Conservation (phyloP, 495 filamentous ascomycete species). For the Penicillium turbatum region DNA sequence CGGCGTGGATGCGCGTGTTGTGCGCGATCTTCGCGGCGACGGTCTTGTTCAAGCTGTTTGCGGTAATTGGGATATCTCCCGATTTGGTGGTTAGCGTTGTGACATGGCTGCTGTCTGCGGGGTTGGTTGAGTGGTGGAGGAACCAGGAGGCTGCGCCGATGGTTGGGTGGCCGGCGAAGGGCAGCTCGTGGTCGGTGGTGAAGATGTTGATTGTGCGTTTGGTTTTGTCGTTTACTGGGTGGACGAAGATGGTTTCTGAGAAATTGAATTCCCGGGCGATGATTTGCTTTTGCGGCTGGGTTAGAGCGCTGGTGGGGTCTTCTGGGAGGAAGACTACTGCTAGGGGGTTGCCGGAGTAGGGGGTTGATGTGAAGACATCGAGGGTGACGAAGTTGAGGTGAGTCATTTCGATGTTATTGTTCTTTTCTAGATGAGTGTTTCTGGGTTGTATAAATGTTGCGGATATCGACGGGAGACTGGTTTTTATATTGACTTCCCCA, state of each 20-base stretch:
- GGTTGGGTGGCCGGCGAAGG: slow-evolving; percentile 76
- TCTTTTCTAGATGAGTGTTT: neutral
- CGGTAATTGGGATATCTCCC: slow-evolving; percentile 50
- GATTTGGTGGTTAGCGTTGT: slow-evolving; percentile 56
- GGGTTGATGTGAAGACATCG: slow-evolving; percentile 43
- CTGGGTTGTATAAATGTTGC: neutral
- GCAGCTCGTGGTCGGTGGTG: slow-evolving; percentile 55
- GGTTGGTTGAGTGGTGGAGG: slow-evolving; percentile 32
- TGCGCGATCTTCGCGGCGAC: slow-evolving; percentile 60
- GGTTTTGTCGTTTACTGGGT: slow-evolving; percentile 27
- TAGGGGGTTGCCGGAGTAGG: slow-evolving; percentile 39
- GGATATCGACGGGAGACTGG: neutral
- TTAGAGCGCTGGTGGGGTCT: slow-evolving; percentile 18
- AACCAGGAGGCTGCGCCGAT: slow-evolving; percentile 63
- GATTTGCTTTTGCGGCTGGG: slow-evolving; percentile 40
- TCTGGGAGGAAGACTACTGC: slow-evolving; percentile 41
- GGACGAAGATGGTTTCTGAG: slow-evolving; percentile 78
- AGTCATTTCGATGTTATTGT: slow-evolving; percentile 26
- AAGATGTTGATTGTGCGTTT: slow-evolving; percentile 66
- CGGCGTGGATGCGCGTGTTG: slow-evolving; percentile 57
- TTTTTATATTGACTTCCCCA: slow-evolving; percentile 4
- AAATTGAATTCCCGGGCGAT: slow-evolving; percentile 80
- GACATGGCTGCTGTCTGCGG: slow-evolving; percentile 25
- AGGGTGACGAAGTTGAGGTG: slow-evolving; percentile 35
- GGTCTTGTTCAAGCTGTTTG: slow-evolving; percentile 10